A percentile compares a stretch with the other conserved stretches of the same genome.
Conservation (phyloP, 2,329 filamentous ascomycete genomes). For the Cladosporium sp. region DNA sequence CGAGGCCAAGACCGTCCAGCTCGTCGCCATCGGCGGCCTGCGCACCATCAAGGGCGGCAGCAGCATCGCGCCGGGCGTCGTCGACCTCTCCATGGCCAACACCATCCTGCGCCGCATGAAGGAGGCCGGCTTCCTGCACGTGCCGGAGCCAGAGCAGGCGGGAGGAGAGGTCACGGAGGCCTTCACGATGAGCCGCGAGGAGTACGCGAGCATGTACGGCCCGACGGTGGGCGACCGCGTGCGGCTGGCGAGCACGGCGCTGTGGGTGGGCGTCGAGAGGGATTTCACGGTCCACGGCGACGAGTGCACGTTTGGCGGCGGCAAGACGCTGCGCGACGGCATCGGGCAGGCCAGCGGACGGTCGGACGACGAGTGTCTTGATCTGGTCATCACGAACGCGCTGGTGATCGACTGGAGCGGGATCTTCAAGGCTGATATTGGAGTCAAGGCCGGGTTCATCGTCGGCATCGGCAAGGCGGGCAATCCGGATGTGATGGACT, state of each 20-base stretch:
- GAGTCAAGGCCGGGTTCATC: constrained; percentile 77
- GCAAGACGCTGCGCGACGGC: constrained; percentile 83
- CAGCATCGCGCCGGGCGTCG: constrained; percentile 61
- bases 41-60: constrained; percentile 77
- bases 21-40: constrained; percentile 80
- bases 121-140: constrained; percentile 68
- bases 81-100: constrained; percentile 53
- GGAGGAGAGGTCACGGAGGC: constrained; percentile 48
- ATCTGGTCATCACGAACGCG: constrained; percentile 80
- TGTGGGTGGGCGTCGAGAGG: constrained; percentile 83
- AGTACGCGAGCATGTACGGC: constrained; percentile 82
- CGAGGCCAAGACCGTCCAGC: constrained; percentile 76
- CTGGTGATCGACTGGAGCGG: constrained; percentile 82
- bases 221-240: constrained; percentile 80
- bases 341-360: constrained; percentile 86
- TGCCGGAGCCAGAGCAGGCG: constrained; percentile 53
- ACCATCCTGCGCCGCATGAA: constrained; percentile 62
- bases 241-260: constrained; percentile 71
- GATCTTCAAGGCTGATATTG: constrained; percentile 92
- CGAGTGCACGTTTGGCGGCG: constrained; percentile 88
- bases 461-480: constrained; percentile 85
- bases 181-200: constrained; percentile 65
- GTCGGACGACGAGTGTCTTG: constrained; percentile 62
- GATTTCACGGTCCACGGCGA: constrained; percentile 80
- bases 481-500: constrained; percentile 90